phyloP scores from a whole-genome alignment of 2,329 filamentous ascomycete species.

The Colletotrichum plurivorum region DNA sequence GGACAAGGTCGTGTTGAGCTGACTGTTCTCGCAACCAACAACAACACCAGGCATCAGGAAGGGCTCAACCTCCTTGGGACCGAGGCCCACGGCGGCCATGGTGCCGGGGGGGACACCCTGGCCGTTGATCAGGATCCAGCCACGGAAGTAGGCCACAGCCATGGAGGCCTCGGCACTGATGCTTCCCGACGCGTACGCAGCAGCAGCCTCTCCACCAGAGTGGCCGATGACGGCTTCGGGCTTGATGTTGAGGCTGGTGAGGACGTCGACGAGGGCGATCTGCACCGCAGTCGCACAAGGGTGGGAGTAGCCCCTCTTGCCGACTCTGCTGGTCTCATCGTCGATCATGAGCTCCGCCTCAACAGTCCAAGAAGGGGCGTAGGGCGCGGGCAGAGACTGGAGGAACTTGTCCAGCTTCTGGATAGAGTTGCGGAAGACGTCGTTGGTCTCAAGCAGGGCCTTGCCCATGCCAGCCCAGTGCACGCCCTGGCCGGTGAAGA shows the following conservation, averaged over 20 bases:
- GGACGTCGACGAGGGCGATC: conserved; percentile 56
- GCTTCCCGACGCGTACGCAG: conserved; percentile 57
- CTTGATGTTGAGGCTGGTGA: conserved; percentile 49
- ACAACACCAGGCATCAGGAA: conserved; percentile 47
- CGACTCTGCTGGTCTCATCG: conserved; percentile 43
- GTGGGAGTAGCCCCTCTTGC: conserved; percentile 42
- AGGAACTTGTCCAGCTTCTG: conserved; percentile 36
- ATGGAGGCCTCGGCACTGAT: conserved; percentile 54
- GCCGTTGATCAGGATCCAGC: conserved; percentile 44
- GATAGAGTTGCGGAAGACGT: conserved; percentile 35
- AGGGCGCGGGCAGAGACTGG: conserved; percentile 23
- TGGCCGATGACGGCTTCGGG: conserved; percentile 57
- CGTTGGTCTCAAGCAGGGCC: conserved; percentile 25
- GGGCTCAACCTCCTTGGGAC: conserved; percentile 46
- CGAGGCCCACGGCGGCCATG: conserved; percentile 58
- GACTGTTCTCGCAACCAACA: conserved; percentile 50
- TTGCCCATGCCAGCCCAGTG: conserved; percentile 42
- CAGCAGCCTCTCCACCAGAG: conserved; percentile 60
- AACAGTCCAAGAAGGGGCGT: conserved; percentile 43
- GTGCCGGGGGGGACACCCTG: conserved; percentile 45
- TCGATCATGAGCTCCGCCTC: conserved; percentile 45
- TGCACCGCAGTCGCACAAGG: conserved; percentile 54
- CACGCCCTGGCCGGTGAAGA: conserved; percentile 41
- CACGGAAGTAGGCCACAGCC: conserved; percentile 56
- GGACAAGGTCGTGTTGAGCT: conserved; percentile 47